Percentiles rank a stretch among this genome's conserved stretches.
Conservation (phyloP, 495 filamentous ascomycete genomes). For the Talaromyces nanjingensis region DNA sequence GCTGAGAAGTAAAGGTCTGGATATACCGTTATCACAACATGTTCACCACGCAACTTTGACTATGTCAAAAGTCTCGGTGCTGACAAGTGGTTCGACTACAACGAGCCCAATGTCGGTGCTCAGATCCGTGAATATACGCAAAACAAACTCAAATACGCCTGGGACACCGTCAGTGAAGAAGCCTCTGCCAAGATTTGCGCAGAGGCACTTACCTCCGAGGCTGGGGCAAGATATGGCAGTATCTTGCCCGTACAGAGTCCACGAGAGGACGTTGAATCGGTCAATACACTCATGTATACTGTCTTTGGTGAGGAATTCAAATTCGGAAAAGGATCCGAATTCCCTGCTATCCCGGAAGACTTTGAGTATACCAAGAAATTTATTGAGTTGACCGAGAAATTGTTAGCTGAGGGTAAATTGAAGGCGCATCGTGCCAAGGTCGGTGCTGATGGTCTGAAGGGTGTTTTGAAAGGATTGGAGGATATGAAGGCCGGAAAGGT, state of each 20-base stretch:
- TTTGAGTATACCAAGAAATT: constrained; percentile 3
- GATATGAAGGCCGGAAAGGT: constrained; percentile 3
- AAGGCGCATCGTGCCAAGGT: not conserved
- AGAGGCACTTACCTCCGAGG: not conserved
- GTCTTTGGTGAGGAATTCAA: not conserved
- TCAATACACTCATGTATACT: not conserved
- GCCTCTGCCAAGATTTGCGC: not conserved
- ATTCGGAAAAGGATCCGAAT: not conserved
- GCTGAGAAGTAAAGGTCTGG: not conserved
- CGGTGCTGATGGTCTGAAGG: not conserved
- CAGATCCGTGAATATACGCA: constrained; percentile 36
- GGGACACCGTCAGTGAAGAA: constrained; percentile 36
- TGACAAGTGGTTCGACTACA: constrained; percentile 49
- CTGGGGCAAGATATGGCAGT: not conserved
- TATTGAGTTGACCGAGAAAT: not conserved
- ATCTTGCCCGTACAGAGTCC: not conserved
- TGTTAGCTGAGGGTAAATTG: not conserved
- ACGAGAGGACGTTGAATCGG: not conserved
- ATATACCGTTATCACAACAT: constrained; percentile 39
- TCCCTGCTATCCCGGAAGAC: not conserved
- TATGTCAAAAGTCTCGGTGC: constrained; percentile 46
- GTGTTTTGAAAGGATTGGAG: not conserved
- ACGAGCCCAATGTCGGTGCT: constrained; percentile 28
- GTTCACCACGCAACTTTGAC: constrained; percentile 49
- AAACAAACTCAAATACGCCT: constrained; percentile 27